Evolutionary conservation across 257 asterid genomes (phyloP), one percentile per base, ranked within the genome.

Genomic region (Nicotiana benthamiana): DNA sequence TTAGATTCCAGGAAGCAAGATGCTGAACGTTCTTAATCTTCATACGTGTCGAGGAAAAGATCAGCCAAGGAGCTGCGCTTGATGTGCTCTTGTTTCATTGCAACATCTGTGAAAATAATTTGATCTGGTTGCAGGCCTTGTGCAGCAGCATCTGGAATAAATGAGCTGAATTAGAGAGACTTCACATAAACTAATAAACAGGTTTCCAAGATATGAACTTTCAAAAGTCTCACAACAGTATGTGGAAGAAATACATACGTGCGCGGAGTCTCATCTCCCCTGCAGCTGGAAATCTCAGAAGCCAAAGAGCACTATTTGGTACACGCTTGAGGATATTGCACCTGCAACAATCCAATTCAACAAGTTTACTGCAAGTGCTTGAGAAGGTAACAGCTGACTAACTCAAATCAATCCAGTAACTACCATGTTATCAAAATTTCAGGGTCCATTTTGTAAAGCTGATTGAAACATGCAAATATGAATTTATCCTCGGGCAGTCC

Each of bases 401-500:
- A 34, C 24, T 62, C 52, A 22, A 60, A 54, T 16, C 52, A 59
- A 66, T 65, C 67, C 64, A 74, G 57, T 79, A 52, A 53, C 61
- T 92, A 96, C 99, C 99, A 96, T 65, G 97, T 92, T 0, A 79
- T 82, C 80, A 94, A 89, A 82, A 94, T 93, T 75, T 94, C 99
- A 3, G 99, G 99, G 84, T 96, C 99, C 99, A 96, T 96, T 95
- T 96, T 96, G 90, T 96, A 96, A 74, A 96, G 99, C 86, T 96
- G 99, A 86, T 96, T 96, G 87, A 96, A 96, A 87, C 99, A 96
- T 82, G 97, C 99, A 87, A 96, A 96, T 78, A 96, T 87, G 81
- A 96, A 96, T 85, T 94, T 96, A 86, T 91, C 97, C 86, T 90
- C 97, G 1, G 99, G 99, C 61, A 96, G 85, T n/a, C 97, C 98